These are phyloP conservation scores for Ophiocordyceps camponoti-rufipedis DNA, from an alignment of 2,329 filamentous ascomycete species.

Conservation along the genomic window DNA sequence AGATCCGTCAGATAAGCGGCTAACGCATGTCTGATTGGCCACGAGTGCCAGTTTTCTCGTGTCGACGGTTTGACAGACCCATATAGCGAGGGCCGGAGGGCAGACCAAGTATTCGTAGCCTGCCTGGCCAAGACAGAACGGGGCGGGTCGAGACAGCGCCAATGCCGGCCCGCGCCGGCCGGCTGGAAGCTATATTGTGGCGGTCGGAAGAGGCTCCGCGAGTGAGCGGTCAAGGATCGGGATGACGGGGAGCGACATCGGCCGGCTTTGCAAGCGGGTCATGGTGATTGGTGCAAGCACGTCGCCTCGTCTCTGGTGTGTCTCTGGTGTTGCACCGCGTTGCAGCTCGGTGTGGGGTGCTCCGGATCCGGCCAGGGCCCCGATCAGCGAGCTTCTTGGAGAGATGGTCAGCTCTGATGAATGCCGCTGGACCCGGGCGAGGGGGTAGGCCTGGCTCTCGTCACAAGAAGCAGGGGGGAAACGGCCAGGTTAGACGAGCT, in stretches of 20 bases:
- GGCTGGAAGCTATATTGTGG: neutral
- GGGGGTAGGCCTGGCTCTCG: neutral
- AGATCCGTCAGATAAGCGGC: slow-evolving; percentile 21
- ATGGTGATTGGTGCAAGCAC: slow-evolving; percentile 11
- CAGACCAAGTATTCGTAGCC: no score
- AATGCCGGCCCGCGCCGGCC: neutral
- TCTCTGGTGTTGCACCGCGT: neutral
- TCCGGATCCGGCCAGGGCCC: slow-evolving; percentile 9
- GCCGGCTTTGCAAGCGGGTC: slow-evolving; percentile 9
- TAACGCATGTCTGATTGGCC: slow-evolving; percentile 18
- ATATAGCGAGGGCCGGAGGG: neutral
- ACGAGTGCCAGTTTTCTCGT: slow-evolving; percentile 16
- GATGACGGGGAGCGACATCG: neutral
- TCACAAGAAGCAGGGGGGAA: neutral
- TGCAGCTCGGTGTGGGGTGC: slow-evolving; percentile 10
- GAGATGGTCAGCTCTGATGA: neutral
- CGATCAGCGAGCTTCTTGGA: slow-evolving; percentile 10
- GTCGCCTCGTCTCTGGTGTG: neutral
- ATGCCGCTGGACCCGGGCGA: neutral
- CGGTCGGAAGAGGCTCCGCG: neutral
- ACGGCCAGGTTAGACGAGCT: neutral
- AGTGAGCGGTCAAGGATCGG: neutral
- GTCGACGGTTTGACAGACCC: slow-evolving; percentile 13
- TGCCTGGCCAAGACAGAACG: neutral
- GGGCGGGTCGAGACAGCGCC: neutral